A percentile compares a stretch with the other conserved stretches of the same genome.
Evolutionary conservation across 257 asterid genomes (phyloP).

Genomic region (Solanum lycopersicoides): DNA sequence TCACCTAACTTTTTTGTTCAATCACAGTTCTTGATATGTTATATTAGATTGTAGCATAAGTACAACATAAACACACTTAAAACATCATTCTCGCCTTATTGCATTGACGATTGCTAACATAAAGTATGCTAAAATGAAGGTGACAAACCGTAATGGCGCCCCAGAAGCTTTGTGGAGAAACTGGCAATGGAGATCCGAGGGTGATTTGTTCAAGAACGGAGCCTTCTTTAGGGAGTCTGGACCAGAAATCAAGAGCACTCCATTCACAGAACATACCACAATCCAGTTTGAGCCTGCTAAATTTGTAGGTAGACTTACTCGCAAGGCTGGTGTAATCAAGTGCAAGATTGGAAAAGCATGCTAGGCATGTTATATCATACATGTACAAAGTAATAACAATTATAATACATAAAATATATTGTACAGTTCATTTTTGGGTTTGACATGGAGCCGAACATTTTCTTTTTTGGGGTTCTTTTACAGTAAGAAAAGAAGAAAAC

Average conservation of each 20-base stretch:
- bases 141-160: conserved; percentile 53
- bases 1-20: neutral
- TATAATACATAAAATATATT: neutral
- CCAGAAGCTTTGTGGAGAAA: conserved; percentile 28
- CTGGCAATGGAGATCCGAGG: conserved; percentile 83
- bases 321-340: conserved; percentile 49
- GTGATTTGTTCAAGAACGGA: conserved; percentile 51
- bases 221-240: conserved; percentile 67
- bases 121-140: conserved; percentile 18
- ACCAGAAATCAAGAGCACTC: conserved; percentile 13
- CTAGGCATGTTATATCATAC: neutral
- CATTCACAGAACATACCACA: conserved; percentile 7
- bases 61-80: neutral
- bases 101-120: neutral
- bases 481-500: neutral
- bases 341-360: conserved; percentile 29
- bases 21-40: neutral
- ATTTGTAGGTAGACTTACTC: conserved; percentile 54
- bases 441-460: neutral
- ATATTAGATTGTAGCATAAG: neutral
- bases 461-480: neutral
- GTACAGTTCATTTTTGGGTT: neutral
- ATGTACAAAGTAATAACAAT: neutral
- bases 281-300: conserved; percentile 46
- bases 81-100: neutral